Conservation (phyloP, 495 filamentous ascomycete genomes). For the Alectoria sarmentosa region DNA sequence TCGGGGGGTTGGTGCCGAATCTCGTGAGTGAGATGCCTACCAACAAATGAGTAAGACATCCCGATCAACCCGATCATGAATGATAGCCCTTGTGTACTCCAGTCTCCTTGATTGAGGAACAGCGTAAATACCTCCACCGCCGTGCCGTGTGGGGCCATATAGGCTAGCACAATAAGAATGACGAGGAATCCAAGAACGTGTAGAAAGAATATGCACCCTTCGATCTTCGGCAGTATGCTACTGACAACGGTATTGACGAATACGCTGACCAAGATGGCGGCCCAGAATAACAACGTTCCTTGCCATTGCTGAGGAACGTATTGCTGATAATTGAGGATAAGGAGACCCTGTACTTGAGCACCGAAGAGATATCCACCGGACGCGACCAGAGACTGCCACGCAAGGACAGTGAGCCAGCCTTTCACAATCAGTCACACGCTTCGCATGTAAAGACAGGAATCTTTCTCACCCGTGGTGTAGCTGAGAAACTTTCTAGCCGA, state of each 20-base stretch:
- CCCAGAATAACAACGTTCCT: neutral
- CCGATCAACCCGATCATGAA: no score
- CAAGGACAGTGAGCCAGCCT: neutral
- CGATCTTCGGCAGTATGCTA: neutral
- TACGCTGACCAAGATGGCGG: neutral
- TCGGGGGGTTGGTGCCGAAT: neutral
- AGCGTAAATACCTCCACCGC: neutral
- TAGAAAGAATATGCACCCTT: neutral
- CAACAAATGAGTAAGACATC: neutral
- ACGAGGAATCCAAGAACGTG: neutral
- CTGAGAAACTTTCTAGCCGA: neutral
- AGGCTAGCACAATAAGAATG: neutral
- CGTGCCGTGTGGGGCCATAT: neutral
- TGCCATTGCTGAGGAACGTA: neutral
- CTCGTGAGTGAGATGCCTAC: neutral
- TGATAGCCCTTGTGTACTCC: neutral
- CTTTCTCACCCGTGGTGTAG: neutral
- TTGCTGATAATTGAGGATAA: neutral
- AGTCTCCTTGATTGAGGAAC: neutral
- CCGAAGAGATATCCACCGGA: neutral
- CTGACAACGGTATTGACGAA: neutral
- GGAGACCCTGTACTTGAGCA: neutral
- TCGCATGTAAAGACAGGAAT: neutral
- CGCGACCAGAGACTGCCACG: neutral
- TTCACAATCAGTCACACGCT: neutral